A percentile compares a stretch with the other conserved stretches of the same genome.
Conservation (phyloP, 345 rosid genomes). For the Gossypium raimondii region DNA sequence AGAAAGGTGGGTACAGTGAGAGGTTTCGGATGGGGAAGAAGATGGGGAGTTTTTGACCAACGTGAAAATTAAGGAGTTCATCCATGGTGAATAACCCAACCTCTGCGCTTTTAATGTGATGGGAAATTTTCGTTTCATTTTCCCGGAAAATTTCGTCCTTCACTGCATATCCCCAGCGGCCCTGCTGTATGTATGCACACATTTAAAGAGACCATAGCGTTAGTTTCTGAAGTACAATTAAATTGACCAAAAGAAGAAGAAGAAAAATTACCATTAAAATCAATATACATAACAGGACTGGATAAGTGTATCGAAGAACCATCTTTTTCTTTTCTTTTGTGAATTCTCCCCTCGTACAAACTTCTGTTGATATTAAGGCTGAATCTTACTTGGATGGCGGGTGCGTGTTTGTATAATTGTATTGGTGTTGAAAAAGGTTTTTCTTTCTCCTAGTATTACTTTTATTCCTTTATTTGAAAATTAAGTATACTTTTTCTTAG, state of each 20-base stretch:
- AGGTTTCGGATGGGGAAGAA: slow-evolving; percentile 30
- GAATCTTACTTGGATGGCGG: too few relatives aligned
- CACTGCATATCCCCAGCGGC: background rate
- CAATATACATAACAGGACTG: background rate
- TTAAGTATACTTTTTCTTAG: too few relatives aligned
- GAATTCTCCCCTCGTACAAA: background rate
- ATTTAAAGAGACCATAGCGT: background rate
- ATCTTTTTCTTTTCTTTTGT: background rate
- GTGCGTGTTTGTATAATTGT: too few relatives aligned
- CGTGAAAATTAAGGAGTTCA: slow-evolving; percentile 21
- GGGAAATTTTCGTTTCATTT: background rate
- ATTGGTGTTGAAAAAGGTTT: too few relatives aligned
- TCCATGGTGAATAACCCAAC: slow-evolving; percentile 29
- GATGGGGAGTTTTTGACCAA: slow-evolving; percentile 22
- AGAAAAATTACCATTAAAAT: background rate
- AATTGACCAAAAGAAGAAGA: background rate
- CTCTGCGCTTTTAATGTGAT: background rate
- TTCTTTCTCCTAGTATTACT: too few relatives aligned
- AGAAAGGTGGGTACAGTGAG: slow-evolving; percentile 24
- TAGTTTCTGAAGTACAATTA: background rate
- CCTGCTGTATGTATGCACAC: background rate
- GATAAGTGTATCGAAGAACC: background rate
- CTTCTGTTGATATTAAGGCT: background rate
- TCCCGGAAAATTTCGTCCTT: background rate
- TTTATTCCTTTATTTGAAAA: too few relatives aligned